Base-by-base conservation (phyloP, 768 basidiomycete genomes). In the Xerocomus potaroensis region DNA sequence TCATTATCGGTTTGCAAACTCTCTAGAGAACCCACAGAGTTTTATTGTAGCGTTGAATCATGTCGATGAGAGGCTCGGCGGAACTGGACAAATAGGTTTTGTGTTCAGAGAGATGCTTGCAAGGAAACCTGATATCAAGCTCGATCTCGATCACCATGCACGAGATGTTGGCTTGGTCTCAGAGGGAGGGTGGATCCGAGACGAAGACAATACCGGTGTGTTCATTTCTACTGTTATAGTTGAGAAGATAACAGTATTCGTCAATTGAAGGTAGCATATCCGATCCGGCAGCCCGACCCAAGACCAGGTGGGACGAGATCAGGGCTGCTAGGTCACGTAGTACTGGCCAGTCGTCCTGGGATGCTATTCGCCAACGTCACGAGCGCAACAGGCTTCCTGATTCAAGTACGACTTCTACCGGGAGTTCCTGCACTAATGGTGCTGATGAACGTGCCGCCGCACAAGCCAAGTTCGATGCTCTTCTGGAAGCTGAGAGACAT, bases 241-340 rank as follows among this genome's bases (percentile, higher is more conserved):
- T 15, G 22, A 35, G 23, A 26, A 10, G 32, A 38, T 15, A 26
- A 23, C 49, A 10, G 55, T n/a, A 4, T 36, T 10, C 21, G 15
- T 41, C n/a, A 8, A 22, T 42, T 53, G 51, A 37, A 42, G 48
- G 21, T 33, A 39, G 40, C 16, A 10, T 31, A 18, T 42, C 53
- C n/a, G 48, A 27, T 15, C 36, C 54, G 22, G 47, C 45, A n/a
- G 27, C 37, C 19, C 44, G 24, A 46, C 47, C 60, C 41, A 49
- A 48, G 30, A 76, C 65, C 42, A 77, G 70, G 49, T 88, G 86
- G 86, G 82, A 84, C 27, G 75, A 81, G 50, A 81, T 88, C 38
- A 79, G 84, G 44, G 68, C 70, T 35, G 75, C 69, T 26, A 83
- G 83, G 49, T 68, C 67, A 14, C 63, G 69, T 16, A 67, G 63